phyloP scores from a whole-genome alignment of 345 rosid genomes.

The Clarkia xantiana region DNA sequence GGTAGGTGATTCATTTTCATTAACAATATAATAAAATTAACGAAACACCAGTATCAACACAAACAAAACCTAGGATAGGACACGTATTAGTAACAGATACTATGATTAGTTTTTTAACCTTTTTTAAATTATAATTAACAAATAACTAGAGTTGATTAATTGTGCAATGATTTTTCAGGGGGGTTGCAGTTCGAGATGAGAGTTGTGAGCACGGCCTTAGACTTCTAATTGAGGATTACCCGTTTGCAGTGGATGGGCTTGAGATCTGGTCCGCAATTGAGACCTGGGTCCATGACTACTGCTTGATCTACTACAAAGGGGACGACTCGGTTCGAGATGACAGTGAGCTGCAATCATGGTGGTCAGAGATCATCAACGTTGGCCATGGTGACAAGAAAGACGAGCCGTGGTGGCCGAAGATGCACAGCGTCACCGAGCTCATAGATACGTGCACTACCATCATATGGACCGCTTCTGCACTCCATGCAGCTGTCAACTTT shows the following conservation, averaged over 20 bases:
- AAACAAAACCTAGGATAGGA: no score
- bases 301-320: slow-evolving; percentile 50
- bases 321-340: slow-evolving; percentile 46
- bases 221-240: slow-evolving; percentile 77
- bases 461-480: slow-evolving; percentile 90
- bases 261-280: slow-evolving; percentile 86
- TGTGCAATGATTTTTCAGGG: no score
- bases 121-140: no score
- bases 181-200: slow-evolving; percentile 50
- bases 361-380: slow-evolving; percentile 48
- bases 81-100: no score
- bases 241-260: slow-evolving; percentile 83
- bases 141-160: no score
- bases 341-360: slow-evolving; percentile 74
- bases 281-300: slow-evolving; percentile 69
- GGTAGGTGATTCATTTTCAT: slow-evolving; percentile 56
- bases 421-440: slow-evolving; percentile 47
- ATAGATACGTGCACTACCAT: slow-evolving; percentile 55
- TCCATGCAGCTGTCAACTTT: slow-evolving; percentile 89
- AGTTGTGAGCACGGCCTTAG: slow-evolving; percentile 39
- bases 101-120: no score
- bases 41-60: no score
- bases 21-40: no score
- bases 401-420: slow-evolving; percentile 68
- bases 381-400: slow-evolving; percentile 80